A percentile compares a stretch with the other conserved stretches of the same genome.
Conservation (phyloP, 148 eudicot species). For the Vaccinium myrtillus region DNA sequence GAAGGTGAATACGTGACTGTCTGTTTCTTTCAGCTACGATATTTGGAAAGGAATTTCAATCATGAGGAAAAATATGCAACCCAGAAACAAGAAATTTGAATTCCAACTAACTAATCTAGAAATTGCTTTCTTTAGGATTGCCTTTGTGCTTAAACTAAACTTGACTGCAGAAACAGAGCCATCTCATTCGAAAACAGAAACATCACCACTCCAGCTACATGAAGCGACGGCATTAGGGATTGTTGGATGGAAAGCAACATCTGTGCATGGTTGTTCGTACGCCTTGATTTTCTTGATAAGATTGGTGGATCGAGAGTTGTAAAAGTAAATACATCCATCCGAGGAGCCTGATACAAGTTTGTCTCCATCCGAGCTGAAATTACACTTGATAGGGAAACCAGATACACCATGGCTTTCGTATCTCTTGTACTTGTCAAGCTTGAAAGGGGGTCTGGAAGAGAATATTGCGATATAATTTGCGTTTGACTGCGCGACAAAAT, state of each 20-base stretch:
- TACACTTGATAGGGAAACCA: conserved; percentile 79
- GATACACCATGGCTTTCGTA: conserved; percentile 68
- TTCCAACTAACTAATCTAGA: not conserved
- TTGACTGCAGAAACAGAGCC: not conserved
- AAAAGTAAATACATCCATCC: conserved; percentile 67
- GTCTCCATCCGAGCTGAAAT: conserved; percentile 66
- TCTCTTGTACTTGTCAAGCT: conserved; percentile 75
- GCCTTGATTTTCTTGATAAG: conserved; percentile 53
- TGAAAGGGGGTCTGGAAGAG: conserved; percentile 70
- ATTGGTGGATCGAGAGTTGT: conserved; percentile 47
- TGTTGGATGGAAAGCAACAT: conserved; percentile 66
- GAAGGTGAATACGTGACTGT: no score
- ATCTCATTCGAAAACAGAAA: conserved; percentile 48
- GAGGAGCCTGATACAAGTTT: conserved; percentile 73
- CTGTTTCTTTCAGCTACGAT: no score
- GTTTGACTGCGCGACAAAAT: conserved; percentile 81
- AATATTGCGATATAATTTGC: conserved; percentile 91
- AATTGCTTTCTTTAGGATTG: not conserved
- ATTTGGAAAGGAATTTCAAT: not conserved
- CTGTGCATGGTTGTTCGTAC: conserved; percentile 63
- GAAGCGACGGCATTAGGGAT: conserved; percentile 63
- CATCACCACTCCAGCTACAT: conserved; percentile 67
- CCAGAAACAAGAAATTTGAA: not conserved
- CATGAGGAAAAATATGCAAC: not conserved
- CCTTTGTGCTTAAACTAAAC: not conserved